A percentile compares a stretch with the other conserved stretches of the same genome.
Evolutionary conservation across 2,329 filamentous ascomycete species (phyloP).

Genomic region (Colletotrichum sp.): DNA sequence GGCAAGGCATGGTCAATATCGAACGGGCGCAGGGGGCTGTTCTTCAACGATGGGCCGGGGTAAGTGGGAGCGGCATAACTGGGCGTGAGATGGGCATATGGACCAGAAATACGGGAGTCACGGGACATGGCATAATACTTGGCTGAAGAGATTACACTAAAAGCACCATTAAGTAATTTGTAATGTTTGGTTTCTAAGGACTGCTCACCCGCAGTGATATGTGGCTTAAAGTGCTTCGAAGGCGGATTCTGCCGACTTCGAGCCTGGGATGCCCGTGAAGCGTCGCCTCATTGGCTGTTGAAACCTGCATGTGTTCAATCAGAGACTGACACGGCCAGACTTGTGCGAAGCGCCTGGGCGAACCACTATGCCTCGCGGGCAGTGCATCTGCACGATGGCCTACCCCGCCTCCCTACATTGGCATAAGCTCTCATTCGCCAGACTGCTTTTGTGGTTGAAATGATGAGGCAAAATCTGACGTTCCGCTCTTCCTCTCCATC

Average conservation of each 20-base stretch:
- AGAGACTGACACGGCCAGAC: not conserved
- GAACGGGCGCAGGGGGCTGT: not conserved
- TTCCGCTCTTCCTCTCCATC: not conserved
- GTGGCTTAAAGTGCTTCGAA: accelerated
- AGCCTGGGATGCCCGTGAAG: accelerated
- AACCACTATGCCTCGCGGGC: not conserved
- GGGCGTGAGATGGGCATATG: not conserved
- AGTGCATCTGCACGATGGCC: not conserved
- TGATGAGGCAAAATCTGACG: accelerated
- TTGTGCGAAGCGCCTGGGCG: not conserved
- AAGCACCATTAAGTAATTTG: not conserved
- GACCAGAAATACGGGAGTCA: not conserved
- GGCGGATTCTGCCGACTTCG: not conserved
- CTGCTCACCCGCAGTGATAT: accelerated
- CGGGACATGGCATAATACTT: not conserved
- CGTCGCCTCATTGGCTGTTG: not conserved
- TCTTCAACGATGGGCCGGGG: not conserved
- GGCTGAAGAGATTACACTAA: not conserved
- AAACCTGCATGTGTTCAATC: not conserved
- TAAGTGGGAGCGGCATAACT: accelerated
- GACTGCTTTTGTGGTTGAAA: not conserved
- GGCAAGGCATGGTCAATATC: not conserved
- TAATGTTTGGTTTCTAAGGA: not conserved
- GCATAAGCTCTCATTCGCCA: not conserved
- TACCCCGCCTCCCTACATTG: not conserved